phyloP scores from a whole-genome alignment of 371 early-diverging fungal species.

The Mycotypha africana region DNA sequence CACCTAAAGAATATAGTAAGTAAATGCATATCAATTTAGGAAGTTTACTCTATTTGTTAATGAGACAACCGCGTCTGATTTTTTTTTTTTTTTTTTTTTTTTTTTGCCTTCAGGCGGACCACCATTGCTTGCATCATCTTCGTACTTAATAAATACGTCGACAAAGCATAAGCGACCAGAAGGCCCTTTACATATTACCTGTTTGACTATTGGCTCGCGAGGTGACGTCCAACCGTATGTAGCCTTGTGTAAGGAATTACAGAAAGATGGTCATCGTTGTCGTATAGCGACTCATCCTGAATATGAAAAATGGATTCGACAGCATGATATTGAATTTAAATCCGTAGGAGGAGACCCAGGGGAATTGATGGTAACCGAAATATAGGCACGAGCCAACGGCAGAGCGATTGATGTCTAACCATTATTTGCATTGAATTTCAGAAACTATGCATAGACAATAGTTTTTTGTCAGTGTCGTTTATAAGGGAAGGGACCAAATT shows the following conservation, averaged over 20 bases:
- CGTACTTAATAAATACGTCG: not conserved
- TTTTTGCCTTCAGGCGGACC: slow-evolving; percentile 5
- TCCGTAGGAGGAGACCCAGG: slow-evolving; percentile 69
- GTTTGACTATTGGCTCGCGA: slow-evolving; percentile 75
- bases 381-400: no score
- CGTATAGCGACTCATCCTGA: slow-evolving; percentile 75
- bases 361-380: slow-evolving; percentile 57
- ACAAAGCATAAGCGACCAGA: slow-evolving; percentile 15
- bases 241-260: slow-evolving; percentile 70
- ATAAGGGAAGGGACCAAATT: slow-evolving; percentile 55
- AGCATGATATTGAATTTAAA: slow-evolving; percentile 68
- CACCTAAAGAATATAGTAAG: slow-evolving; percentile 30
- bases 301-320: slow-evolving; percentile 67
- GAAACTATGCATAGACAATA: slow-evolving; percentile 75
- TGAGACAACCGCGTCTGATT: not conserved
- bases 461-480: slow-evolving; percentile 69
- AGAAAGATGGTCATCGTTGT: slow-evolving; percentile 65
- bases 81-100: no score
- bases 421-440: slow-evolving; percentile 7
- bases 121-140: slow-evolving; percentile 8
- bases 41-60: no score
- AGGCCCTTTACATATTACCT: slow-evolving; percentile 64
- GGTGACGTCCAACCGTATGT: slow-evolving; percentile 87
- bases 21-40: not conserved
- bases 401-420: no score